A percentile compares a stretch with the other conserved stretches of the same genome.
phyloP scores from a whole-genome alignment of 371 early-diverging fungal genomes.

The Zychaea mexicana region DNA sequence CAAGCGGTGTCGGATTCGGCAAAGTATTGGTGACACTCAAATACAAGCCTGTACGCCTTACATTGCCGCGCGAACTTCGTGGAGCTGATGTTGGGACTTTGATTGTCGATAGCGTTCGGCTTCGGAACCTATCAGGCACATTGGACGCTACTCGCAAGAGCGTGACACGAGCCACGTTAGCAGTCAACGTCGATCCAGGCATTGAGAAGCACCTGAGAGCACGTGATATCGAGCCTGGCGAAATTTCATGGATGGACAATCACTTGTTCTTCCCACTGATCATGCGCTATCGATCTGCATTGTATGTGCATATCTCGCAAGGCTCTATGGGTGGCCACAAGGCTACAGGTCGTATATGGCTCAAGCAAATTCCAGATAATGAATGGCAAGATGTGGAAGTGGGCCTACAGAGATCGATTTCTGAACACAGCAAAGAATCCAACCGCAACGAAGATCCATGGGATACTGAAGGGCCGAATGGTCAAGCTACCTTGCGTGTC shows the following conservation, averaged over 20 bases:
- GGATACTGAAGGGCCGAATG: conserved; percentile 24
- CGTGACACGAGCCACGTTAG: conserved; percentile 17
- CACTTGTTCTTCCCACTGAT: conserved; percentile 37
- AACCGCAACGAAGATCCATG: conserved; percentile 42
- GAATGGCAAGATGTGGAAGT: conserved; percentile 35
- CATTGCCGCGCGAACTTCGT: conserved; percentile 29
- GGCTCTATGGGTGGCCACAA: conserved; percentile 21
- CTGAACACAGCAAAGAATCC: conserved; percentile 32
- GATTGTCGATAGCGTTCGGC: conserved; percentile 27
- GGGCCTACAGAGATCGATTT: conserved; percentile 21
- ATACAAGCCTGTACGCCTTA: conserved; percentile 44
- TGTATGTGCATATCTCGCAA: conserved; percentile 39
- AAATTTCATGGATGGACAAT: conserved; percentile 11
- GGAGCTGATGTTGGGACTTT: conserved; percentile 46
- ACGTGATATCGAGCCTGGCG: conserved; percentile 12
- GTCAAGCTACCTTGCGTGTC: conserved; percentile 26
- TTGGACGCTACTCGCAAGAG: not conserved
- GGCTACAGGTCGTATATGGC: conserved; percentile 42
- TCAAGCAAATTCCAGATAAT: conserved; percentile 29
- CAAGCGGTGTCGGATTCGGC: conserved; percentile 43
- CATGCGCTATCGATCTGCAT: conserved; percentile 44
- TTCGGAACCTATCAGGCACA: conserved; percentile 12
- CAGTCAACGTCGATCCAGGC: conserved; percentile 37
- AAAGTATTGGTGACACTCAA: conserved; percentile 40
- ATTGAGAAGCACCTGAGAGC: conserved; percentile 31